Percentiles rank a stretch among this genome's conserved stretches.
Conservation (phyloP, 2,329 filamentous ascomycete genomes). For the Penicillium sp. region DNA sequence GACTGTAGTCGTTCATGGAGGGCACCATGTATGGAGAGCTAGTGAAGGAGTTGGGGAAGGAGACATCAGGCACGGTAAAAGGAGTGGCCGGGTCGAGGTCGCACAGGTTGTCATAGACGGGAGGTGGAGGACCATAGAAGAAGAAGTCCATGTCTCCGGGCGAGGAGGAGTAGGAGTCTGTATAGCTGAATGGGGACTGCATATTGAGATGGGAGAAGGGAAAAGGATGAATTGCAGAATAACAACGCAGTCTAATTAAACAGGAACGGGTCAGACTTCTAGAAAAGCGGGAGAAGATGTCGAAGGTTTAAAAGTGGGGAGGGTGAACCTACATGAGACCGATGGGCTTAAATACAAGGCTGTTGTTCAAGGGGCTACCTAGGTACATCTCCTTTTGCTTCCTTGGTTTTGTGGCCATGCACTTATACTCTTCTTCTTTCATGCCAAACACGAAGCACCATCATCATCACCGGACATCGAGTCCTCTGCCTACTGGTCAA, state of each 20-base stretch:
- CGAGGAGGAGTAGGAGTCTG: conserved; percentile 20
- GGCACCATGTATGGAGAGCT: conserved; percentile 20
- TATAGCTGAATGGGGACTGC: conserved; percentile 20
- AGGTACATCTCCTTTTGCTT: not conserved
- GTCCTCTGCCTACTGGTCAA: conserved; percentile 3
- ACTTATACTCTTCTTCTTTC: not conserved
- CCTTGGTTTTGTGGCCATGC: not conserved
- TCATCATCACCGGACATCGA: not conserved
- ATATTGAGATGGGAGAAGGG: conserved; percentile 12
- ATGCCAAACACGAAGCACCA: not conserved
- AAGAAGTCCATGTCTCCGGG: conserved; percentile 24
- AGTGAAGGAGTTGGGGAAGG: conserved; percentile 13
- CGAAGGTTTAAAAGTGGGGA: conserved; percentile 1
- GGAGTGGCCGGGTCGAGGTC: conserved; percentile 15
- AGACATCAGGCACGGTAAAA: conserved; percentile 17
- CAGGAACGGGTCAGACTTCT: conserved; percentile 7
- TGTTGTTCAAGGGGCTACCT: not conserved
- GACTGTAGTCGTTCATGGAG: conserved; percentile 6
- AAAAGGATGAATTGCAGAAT: conserved; percentile 3
- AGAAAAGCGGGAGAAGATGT: conserved; percentile 7
- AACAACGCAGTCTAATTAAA: conserved; percentile 13
- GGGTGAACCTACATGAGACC: conserved; percentile 15
- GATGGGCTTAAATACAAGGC: not conserved
- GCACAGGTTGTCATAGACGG: conserved; percentile 18
- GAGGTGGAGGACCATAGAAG: conserved; percentile 18